Evolutionary conservation across 768 basidiomycete species (phyloP).

Genomic region (Amanita thiersii): DNA sequence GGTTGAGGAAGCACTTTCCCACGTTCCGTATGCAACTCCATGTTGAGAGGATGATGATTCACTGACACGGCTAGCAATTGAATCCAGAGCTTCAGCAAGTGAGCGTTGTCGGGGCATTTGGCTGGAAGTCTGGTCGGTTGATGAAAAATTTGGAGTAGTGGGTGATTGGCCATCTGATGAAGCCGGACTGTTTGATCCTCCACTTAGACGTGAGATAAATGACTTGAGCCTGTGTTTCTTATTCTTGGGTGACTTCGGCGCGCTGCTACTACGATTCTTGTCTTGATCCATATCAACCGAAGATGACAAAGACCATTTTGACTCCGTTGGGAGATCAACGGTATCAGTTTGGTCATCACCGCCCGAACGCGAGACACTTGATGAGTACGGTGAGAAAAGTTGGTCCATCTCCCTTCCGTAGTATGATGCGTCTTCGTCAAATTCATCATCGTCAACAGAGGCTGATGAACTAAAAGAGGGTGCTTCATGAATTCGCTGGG

Average conservation of each 20-base stretch:
- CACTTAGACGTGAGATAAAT: conserved; percentile 5
- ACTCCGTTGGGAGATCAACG: background rate
- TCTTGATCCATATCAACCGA: conserved; percentile 5
- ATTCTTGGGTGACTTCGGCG: conserved; percentile 3
- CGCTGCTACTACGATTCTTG: background rate
- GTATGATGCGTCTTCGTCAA: conserved; percentile 9
- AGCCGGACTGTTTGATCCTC: background rate
- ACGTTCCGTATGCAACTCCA: background rate
- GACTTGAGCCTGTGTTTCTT: conserved; percentile 5
- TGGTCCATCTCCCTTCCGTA: conserved; percentile 6
- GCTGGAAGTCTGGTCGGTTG: background rate
- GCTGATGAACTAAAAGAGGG: background rate
- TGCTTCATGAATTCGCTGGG: background rate
- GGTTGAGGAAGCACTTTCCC: conserved; percentile 7
- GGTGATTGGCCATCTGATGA: background rate
- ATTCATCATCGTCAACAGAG: conserved; percentile 6
- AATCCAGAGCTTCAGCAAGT: background rate
- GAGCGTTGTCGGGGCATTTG: background rate
- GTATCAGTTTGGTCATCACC: no score
- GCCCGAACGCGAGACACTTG: no score
- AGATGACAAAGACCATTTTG: conserved; percentile 8
- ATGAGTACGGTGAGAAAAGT: conserved; percentile 6
- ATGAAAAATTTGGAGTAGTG: background rate
- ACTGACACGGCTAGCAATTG: background rate
- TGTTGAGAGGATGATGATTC: background rate